These are phyloP conservation scores for Elsinoe australis DNA, from an alignment of 2,329 filamentous ascomycete genomes.

Conservation along the genomic window DNA sequence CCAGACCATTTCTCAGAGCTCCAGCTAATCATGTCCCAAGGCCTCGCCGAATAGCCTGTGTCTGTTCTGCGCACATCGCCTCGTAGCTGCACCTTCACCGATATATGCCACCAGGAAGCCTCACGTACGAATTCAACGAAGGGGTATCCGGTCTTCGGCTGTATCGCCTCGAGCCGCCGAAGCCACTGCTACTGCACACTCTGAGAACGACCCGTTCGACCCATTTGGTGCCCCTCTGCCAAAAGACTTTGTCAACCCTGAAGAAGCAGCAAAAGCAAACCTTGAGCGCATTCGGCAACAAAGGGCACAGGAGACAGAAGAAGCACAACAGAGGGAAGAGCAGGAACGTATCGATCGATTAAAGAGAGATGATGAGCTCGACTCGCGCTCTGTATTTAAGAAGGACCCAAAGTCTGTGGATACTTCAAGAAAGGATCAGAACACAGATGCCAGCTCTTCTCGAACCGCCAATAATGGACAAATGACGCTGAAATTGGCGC, in stretches of 20 bases:
- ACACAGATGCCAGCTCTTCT: too few species aligned
- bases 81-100: background rate
- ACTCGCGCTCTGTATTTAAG: background rate
- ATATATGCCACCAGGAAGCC: background rate
- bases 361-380: background rate
- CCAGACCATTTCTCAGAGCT: background rate
- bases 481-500: too few species aligned
- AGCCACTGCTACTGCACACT: background rate
- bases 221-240: constrained; percentile 2
- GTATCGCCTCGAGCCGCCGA: constrained; percentile 8
- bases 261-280: background rate
- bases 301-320: background rate
- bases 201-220: constrained; percentile 3
- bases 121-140: background rate
- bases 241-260: constrained; percentile 1
- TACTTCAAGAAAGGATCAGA: too few species aligned
- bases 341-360: background rate
- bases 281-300: background rate
- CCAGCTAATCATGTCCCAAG: background rate
- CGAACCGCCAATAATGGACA: too few species aligned
- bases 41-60: background rate
- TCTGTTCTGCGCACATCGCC: constrained; percentile 1
- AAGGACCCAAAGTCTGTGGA: too few species aligned
- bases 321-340: background rate
- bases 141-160: constrained; percentile 1